These are phyloP conservation scores for Cryptosporidium sp. DNA, from an alignment of 169 alveolate species.

Conservation along the genomic window DNA sequence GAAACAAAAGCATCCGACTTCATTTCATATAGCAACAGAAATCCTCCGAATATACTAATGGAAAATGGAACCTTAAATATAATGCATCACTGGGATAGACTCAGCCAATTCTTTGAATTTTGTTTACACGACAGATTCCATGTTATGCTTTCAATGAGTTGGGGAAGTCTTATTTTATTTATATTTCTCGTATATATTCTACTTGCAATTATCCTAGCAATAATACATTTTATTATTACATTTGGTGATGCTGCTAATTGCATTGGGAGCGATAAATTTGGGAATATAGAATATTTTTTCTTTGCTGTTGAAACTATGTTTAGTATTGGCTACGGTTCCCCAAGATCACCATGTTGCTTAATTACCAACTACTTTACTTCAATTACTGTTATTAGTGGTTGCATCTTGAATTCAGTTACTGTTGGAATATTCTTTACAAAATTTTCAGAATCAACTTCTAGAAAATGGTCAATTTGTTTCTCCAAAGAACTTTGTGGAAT, in stretches of 20 bases:
- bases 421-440: constrained; percentile 81
- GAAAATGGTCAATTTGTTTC: constrained; percentile 81
- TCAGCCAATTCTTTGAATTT: constrained; percentile 59
- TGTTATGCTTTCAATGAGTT: constrained; percentile 65
- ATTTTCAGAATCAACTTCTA: constrained; percentile 79
- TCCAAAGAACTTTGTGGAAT: constrained; percentile 74
- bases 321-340: constrained; percentile 82
- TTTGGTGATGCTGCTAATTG: constrained; percentile 77
- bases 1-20: background rate
- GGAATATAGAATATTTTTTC: constrained; percentile 77
- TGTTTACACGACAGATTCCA: constrained; percentile 71
- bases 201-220: constrained; percentile 35
- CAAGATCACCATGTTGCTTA: constrained; percentile 80
- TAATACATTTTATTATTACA: constrained; percentile 45
- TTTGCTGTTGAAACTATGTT: constrained; percentile 82
- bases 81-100: constrained; percentile 67
- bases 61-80: constrained; percentile 68
- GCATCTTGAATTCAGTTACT: constrained; percentile 78
- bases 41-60: constrained; percentile 25
- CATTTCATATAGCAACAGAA: background rate
- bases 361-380: constrained; percentile 77
- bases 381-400: constrained; percentile 77
- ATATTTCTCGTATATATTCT: constrained; percentile 22
- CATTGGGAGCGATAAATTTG: constrained; percentile 76
- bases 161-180: constrained; percentile 39